These are phyloP conservation scores for Pholiota conissans DNA, from an alignment of 768 basidiomycete genomes.

Conservation along the genomic window DNA sequence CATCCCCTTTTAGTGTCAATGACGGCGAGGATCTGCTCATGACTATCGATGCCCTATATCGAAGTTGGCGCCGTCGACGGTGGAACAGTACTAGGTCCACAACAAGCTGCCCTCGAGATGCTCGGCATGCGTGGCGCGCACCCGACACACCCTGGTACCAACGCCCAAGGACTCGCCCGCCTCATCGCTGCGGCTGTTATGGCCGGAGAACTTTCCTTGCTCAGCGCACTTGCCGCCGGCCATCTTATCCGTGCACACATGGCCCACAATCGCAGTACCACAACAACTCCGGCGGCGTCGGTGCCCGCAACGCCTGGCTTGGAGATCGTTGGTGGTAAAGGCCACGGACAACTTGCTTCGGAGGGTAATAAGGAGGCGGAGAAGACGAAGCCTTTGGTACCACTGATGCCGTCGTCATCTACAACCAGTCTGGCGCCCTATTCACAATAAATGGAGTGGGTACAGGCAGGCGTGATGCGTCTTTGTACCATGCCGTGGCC, in stretches of 20 bases:
- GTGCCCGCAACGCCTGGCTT: conserved; percentile 58
- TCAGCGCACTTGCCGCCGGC: conserved; percentile 92
- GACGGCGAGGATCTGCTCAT: conserved; percentile 88
- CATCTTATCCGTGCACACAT: conserved; percentile 94
- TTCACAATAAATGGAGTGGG: conserved; percentile 14
- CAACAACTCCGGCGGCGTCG: conserved; percentile 72
- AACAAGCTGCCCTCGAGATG: conserved; percentile 89
- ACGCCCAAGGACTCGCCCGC: conserved; percentile 86
- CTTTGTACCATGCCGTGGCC: too few relatives aligned
- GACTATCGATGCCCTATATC: conserved; percentile 98
- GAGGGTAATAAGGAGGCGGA: not conserved
- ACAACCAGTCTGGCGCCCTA: conserved; percentile 17
- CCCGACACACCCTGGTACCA: conserved; percentile 80
- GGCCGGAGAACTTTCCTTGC: conserved; percentile 93
- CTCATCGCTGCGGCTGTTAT: conserved; percentile 92
- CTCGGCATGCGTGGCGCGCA: conserved; percentile 92
- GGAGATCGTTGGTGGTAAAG: not conserved
- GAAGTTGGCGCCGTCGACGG: conserved; percentile 99
- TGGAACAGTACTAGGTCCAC: conserved; percentile 90
- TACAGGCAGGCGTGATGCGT: not conserved
- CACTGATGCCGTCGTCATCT: conserved; percentile 17
- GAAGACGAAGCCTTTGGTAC: not conserved
- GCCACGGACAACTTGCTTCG: not conserved
- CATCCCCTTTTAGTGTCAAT: conserved; percentile 61
- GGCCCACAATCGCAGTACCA: conserved; percentile 74